A percentile compares a stretch with the other conserved stretches of the same genome.
Evolutionary conservation across 176 grass and related monocot genomes (phyloP).

Genomic region (Miscanthus lutarioriparius): DNA sequence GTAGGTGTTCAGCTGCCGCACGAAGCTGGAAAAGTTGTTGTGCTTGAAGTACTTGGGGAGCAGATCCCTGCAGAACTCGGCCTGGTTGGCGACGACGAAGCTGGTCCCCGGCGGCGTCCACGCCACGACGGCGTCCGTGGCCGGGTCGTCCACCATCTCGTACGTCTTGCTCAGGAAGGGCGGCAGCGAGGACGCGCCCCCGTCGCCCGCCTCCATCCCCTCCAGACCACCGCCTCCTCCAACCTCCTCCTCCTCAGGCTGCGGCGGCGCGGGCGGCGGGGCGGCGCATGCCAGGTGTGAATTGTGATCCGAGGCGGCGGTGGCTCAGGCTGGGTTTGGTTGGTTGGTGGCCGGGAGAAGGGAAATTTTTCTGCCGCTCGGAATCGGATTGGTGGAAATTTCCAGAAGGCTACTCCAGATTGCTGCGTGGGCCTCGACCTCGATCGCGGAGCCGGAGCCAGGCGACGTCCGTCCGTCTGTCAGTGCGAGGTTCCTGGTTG

Average conservation of each 20-base stretch:
- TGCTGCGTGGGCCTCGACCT: not conserved
- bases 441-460: not conserved
- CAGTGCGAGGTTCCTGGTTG: slow-evolving; percentile 16
- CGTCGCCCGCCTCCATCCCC: slow-evolving; percentile 47
- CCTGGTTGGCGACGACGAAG: slow-evolving; percentile 81
- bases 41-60: slow-evolving; percentile 99
- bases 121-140: slow-evolving; percentile 71
- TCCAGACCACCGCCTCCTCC: not conserved
- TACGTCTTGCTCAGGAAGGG: slow-evolving; percentile 98
- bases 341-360: slow-evolving; percentile 17
- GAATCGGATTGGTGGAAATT: slow-evolving; percentile 54
- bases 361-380: slow-evolving; percentile 14
- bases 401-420: slow-evolving; percentile 43
- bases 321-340: slow-evolving; percentile 3
- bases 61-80: slow-evolving; percentile 78
- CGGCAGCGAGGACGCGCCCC: slow-evolving; percentile 59
- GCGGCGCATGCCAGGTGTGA: slow-evolving; percentile 32
- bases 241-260: not conserved
- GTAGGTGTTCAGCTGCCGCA: slow-evolving; percentile 96
- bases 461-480: not conserved
- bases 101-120: slow-evolving; percentile 70
- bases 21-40: slow-evolving; percentile 99
- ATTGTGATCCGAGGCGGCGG: slow-evolving; percentile 36
- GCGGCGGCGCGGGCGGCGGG: not conserved
- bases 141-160: slow-evolving; percentile 94